A percentile compares a stretch with the other conserved stretches of the same genome.
Evolutionary conservation across 495 filamentous ascomycete genomes (phyloP).

Genomic region (Haplographium delicatum): DNA sequence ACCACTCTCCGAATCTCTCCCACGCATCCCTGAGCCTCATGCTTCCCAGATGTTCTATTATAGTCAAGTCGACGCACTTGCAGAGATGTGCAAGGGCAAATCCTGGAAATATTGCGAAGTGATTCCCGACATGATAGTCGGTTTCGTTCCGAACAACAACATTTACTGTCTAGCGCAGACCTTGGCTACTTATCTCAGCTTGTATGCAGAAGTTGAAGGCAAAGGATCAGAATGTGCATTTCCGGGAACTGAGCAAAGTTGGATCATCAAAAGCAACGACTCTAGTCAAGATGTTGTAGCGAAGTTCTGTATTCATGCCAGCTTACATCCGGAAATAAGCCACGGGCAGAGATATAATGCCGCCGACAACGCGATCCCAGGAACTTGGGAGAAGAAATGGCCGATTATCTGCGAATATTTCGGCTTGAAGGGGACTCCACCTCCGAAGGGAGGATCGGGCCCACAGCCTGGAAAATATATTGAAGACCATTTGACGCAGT

Average conservation of each 20-base stretch:
- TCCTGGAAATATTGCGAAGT: conserved; percentile 41
- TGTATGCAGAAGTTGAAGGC: conserved; percentile 36
- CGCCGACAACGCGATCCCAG: conserved; percentile 13
- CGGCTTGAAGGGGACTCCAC: conserved; percentile 30
- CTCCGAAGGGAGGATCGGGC: conserved; percentile 23
- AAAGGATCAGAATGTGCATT: conserved; percentile 32
- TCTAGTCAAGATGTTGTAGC: conserved; percentile 40
- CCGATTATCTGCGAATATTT: conserved; percentile 36
- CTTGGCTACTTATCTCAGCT: conserved; percentile 34
- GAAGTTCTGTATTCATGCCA: conserved; percentile 34
- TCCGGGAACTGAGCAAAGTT: conserved; percentile 32
- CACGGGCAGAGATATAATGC: conserved; percentile 15
- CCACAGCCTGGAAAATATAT: conserved; percentile 32
- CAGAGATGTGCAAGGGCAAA: conserved; percentile 25
- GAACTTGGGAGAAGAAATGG: conserved; percentile 26
- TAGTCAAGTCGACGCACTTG: conserved; percentile 30
- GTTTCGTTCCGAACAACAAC: conserved; percentile 38
- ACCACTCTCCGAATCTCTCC: conserved; percentile 30
- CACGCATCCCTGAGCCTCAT: conserved; percentile 31
- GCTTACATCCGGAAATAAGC: conserved; percentile 18
- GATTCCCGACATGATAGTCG: conserved; percentile 41
- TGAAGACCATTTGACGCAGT: conserved; percentile 27
- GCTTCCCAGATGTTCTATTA: conserved; percentile 36
- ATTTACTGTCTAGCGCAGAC: conserved; percentile 37
- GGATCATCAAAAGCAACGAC: conserved; percentile 28